Conservation (phyloP, 2,329 filamentous ascomycete genomes). For the Akanthomyces uredinophilus region DNA sequence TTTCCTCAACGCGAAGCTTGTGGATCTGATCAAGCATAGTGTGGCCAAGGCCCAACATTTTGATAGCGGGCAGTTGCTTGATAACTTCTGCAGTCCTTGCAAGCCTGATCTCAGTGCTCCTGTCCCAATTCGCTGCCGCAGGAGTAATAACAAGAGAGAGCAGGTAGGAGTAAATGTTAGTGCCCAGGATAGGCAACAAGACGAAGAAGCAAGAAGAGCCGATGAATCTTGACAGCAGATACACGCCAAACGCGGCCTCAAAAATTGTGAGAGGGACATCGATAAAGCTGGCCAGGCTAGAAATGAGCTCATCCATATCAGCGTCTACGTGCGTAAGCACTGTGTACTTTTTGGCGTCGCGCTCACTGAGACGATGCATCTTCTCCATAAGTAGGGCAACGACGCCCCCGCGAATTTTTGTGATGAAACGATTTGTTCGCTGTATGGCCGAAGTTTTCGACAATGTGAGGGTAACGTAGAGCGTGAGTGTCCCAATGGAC, state of each 20-base stretch:
- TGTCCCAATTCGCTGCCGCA: background rate
- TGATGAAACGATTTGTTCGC: conserved; percentile 21
- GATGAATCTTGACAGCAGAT: background rate
- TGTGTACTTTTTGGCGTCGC: conserved; percentile 24
- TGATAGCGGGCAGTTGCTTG: background rate
- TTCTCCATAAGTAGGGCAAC: conserved; percentile 44
- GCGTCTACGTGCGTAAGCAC: conserved; percentile 9
- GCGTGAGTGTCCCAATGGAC: background rate
- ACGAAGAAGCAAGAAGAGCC: conserved; percentile 1
- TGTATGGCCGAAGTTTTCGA: background rate
- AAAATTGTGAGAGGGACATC: background rate
- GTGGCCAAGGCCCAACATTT: background rate
- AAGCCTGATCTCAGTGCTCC: background rate
- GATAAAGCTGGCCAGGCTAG: background rate
- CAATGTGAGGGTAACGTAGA: background rate
- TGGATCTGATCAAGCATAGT: background rate
- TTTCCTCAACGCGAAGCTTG: background rate
- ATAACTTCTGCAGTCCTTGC: background rate
- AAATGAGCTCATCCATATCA: background rate
- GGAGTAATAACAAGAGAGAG: background rate
- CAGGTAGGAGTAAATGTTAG: background rate
- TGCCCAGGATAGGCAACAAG: background rate
- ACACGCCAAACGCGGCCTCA: background rate
- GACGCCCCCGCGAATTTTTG: conserved; percentile 28
- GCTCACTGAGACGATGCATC: conserved; percentile 29